Percentiles rank a stretch among this genome's conserved stretches.
phyloP scores from a whole-genome alignment of 2,329 filamentous ascomycete species.

The Alternaria ventricosa region DNA sequence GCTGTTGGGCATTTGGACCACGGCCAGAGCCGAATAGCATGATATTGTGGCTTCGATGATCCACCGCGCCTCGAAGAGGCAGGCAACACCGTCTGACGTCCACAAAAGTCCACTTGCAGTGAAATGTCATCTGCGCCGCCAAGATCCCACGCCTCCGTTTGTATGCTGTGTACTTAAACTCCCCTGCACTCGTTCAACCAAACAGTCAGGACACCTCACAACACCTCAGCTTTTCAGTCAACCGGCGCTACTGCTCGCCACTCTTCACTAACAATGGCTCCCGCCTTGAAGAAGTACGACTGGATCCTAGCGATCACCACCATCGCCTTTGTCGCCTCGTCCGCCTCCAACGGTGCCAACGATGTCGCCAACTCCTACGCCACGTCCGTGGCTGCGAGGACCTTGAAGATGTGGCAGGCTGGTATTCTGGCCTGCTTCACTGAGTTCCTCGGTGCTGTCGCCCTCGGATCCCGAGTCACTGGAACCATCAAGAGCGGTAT shows the following conservation, averaged over 20 bases:
- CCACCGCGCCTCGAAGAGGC: slow-evolving; percentile 2
- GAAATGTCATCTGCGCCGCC: background rate
- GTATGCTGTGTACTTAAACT: slow-evolving; percentile 6
- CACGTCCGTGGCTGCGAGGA: slow-evolving; percentile 51
- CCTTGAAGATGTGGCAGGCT: slow-evolving; percentile 60
- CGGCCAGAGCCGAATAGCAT: background rate
- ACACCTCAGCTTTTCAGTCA: background rate
- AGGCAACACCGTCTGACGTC: background rate
- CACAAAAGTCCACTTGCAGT: background rate
- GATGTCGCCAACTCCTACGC: slow-evolving; percentile 65
- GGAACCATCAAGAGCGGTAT: slow-evolving; percentile 68
- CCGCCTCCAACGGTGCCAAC: slow-evolving; percentile 54
- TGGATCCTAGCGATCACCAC: slow-evolving; percentile 52
- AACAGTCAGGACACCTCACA: background rate
- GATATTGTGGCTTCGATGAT: slow-evolving; percentile 7
- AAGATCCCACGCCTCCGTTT: background rate
- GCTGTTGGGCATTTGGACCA: background rate
- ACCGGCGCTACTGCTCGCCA: slow-evolving; percentile 3
- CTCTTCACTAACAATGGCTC: slow-evolving; percentile 5
- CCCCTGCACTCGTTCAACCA: background rate
- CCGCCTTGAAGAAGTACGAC: slow-evolving; percentile 36
- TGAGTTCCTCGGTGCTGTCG: slow-evolving; percentile 61
- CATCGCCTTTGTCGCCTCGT: slow-evolving; percentile 45
- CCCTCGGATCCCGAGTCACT: slow-evolving; percentile 61
- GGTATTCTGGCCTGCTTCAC: slow-evolving; percentile 58